phyloP scores from a whole-genome alignment of 495 filamentous ascomycete genomes.

The Hypoxylon lienhwacheense region DNA sequence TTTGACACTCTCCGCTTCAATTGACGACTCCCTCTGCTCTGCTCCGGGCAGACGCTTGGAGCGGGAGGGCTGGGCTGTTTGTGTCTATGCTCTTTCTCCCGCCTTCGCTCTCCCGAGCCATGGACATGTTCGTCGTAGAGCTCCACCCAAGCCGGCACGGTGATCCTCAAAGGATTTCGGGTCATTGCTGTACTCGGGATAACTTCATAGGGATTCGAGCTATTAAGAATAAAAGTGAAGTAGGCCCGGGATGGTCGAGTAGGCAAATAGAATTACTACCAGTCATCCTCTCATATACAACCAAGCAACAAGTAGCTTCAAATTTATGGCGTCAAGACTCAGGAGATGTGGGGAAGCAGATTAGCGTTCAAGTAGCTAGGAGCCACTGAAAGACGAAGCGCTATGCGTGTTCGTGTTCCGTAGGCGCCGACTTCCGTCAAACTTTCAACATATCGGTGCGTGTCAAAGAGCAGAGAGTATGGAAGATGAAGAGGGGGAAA shows the following conservation, averaged over 20 bases:
- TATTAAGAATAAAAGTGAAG: conserved; percentile 26
- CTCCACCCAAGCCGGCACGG: conserved; percentile 40
- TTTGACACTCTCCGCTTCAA: conserved; percentile 52
- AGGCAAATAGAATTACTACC: conserved; percentile 11
- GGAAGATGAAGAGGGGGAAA: neutral
- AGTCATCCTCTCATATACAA: conserved; percentile 29
- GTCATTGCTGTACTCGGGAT: conserved; percentile 29
- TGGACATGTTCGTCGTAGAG: conserved; percentile 37
- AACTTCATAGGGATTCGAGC: conserved; percentile 25
- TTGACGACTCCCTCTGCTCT: conserved; percentile 31
- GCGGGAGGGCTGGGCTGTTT: conserved; percentile 24
- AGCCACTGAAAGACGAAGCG: conserved; percentile 2
- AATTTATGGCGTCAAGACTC: conserved; percentile 17
- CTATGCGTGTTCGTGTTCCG: neutral
- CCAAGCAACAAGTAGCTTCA: neutral
- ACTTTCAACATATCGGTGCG: conserved; percentile 16
- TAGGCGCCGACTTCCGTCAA: conserved; percentile 25
- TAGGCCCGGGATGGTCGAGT: conserved; percentile 13
- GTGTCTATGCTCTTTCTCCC: too few species aligned
- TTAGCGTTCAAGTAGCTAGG: conserved; percentile 15
- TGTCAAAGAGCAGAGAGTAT: neutral
- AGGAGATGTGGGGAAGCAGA: conserved; percentile 19
- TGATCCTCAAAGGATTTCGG: conserved; percentile 37
- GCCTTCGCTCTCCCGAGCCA: conserved; percentile 22
- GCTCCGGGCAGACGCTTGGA: conserved; percentile 33